phyloP scores from a whole-genome alignment of 352 stramenopile species.

The Globisporangium nunn region DNA sequence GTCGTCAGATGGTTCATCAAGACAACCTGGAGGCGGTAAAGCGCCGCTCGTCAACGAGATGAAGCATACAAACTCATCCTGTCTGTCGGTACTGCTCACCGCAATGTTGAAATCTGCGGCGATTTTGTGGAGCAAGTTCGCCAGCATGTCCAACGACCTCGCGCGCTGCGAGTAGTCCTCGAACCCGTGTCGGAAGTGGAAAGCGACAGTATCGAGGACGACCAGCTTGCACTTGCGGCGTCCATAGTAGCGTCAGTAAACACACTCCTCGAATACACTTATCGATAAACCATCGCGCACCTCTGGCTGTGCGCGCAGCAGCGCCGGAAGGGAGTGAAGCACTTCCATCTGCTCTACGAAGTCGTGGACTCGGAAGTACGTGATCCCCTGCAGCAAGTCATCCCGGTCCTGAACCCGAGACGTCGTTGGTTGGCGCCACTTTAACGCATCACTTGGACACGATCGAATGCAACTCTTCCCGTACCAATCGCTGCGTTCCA shows the following conservation, averaged over 20 bases:
- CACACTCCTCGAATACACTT: too few relatives aligned
- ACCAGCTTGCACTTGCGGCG: conserved; percentile 70
- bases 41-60: neutral
- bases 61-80: neutral
- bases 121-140: conserved; percentile 57
- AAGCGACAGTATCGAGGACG: conserved; percentile 91
- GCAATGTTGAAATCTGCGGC: conserved; percentile 45
- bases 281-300: conserved; percentile 9
- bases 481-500: conserved; percentile 24
- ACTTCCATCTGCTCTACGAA: conserved; percentile 88
- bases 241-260: neutral
- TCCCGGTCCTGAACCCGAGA: conserved; percentile 40
- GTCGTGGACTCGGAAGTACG: conserved; percentile 80
- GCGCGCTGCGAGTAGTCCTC: conserved; percentile 63
- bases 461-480: neutral
- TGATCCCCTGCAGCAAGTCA: conserved; percentile 72
- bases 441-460: too few relatives aligned
- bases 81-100: conserved; percentile 15
- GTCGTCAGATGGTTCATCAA: conserved; percentile 74
- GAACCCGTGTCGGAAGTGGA: conserved; percentile 89
- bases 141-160: conserved; percentile 64
- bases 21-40: conserved; percentile 27
- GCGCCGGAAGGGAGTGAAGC: conserved; percentile 57
- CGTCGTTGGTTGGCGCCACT: too few relatives aligned
- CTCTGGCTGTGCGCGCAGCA: conserved; percentile 35